These are phyloP conservation scores for Russula vinacea DNA, from an alignment of 768 basidiomycete genomes.

Conservation along the genomic window DNA sequence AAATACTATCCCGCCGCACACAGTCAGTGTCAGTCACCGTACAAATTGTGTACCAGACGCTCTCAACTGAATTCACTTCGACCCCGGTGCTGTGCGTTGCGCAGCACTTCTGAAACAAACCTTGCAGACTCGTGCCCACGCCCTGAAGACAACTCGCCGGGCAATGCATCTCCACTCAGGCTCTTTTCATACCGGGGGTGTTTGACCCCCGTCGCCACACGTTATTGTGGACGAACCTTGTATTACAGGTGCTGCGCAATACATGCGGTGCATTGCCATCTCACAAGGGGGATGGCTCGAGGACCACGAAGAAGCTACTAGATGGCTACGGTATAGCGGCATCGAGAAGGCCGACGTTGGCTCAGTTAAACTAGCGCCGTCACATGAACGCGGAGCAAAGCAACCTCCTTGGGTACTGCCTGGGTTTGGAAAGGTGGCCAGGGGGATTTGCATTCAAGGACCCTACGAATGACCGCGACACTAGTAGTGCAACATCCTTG, in stretches of 20 bases:
- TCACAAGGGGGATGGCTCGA: not conserved
- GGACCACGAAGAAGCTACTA: not conserved
- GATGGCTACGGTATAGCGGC: slow-evolving; percentile 8
- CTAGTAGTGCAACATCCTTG: not conserved
- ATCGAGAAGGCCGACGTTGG: not conserved
- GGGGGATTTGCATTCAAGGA: not conserved
- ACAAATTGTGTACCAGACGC: no score
- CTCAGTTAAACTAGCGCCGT: not conserved
- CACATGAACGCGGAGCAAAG: not conserved
- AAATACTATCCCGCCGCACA: not conserved
- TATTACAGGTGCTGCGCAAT: no score
- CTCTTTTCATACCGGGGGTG: not conserved
- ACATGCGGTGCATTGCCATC: not conserved
- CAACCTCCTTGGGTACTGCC: not conserved
- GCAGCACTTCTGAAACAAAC: slow-evolving; percentile 9
- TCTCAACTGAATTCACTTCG: not conserved
- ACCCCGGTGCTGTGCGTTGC: not conserved
- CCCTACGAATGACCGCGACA: not conserved
- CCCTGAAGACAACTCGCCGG: not conserved
- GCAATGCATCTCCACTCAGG: not conserved
- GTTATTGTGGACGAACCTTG: not conserved
- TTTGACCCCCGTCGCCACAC: not conserved
- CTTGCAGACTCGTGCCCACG: not conserved
- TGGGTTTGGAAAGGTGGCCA: not conserved
- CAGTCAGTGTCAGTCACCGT: no score